phyloP scores from a whole-genome alignment of 805 yeast species.

The Candida railenensis region DNA sequence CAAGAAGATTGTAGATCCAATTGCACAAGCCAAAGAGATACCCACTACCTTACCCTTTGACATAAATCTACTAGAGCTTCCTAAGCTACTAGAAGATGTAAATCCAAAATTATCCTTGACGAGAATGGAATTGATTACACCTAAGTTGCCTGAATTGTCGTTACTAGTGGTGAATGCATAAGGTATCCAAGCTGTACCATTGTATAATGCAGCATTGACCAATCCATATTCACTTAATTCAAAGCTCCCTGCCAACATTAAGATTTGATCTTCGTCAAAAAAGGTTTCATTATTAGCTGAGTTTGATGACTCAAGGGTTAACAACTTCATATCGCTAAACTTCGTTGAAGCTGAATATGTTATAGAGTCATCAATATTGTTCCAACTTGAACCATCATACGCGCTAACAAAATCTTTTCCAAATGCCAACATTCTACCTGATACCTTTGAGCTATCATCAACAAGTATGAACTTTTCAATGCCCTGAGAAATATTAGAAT shows the following conservation, averaged over 20 bases:
- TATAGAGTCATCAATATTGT: constrained; percentile 34
- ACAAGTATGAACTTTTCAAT: constrained; percentile 48
- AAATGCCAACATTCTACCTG: constrained; percentile 37
- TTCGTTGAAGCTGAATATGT: constrained; percentile 24
- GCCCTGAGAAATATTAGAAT: constrained; percentile 15
- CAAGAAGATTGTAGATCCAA: constrained; percentile 40
- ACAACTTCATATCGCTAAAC: constrained; percentile 46
- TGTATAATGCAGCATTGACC: constrained; percentile 60
- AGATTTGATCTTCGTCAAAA: constrained; percentile 42
- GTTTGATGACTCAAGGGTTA: constrained; percentile 32
- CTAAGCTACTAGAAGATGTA: constrained; percentile 35
- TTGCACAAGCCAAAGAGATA: constrained; percentile 44
- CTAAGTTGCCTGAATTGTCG: constrained; percentile 16
- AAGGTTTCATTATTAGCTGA: constrained; percentile 28
- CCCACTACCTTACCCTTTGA: constrained; percentile 45
- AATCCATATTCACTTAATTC: constrained; percentile 50
- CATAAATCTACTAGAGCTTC: constrained; percentile 15
- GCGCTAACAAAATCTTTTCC: constrained; percentile 37
- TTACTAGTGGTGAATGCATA: constrained; percentile 35
- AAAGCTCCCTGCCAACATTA: constrained; percentile 61
- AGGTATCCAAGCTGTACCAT: constrained; percentile 71
- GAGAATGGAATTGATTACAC: constrained; percentile 30
- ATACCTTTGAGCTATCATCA: constrained; percentile 27
- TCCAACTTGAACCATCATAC: constrained; percentile 52
- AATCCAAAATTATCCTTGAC: constrained; percentile 33